Evolutionary conservation across 2,329 filamentous ascomycete genomes (phyloP).

Genomic region (Colletotrichum salicis): DNA sequence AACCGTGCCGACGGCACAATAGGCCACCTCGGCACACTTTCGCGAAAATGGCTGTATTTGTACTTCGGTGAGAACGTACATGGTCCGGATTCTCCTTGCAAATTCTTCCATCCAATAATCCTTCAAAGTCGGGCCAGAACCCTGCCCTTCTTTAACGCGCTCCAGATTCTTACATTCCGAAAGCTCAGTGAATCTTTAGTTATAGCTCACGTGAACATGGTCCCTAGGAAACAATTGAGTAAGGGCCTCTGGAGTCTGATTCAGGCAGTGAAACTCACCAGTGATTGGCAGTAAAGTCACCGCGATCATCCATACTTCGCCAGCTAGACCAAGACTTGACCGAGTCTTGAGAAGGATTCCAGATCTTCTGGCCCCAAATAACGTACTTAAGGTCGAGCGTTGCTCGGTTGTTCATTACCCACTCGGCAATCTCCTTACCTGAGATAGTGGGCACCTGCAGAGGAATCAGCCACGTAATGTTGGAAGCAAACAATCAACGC

Average conservation of each 20-base stretch:
- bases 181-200: not conserved
- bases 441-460: conserved; percentile 47
- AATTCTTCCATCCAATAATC: no score
- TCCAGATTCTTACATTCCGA: no score
- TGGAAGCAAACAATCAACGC: not conserved
- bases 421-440: conserved; percentile 58
- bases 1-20: no score
- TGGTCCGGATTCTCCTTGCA: no score
- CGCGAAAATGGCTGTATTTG: no score
- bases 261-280: conserved; percentile 44
- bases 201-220: conserved; percentile 46
- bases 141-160: no score
- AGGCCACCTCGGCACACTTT: no score
- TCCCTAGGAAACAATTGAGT: conserved; percentile 36
- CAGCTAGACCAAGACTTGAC: conserved; percentile 53
- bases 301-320: conserved; percentile 55
- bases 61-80: no score
- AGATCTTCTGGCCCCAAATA: conserved; percentile 62
- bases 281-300: conserved; percentile 54
- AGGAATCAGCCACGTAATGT: not conserved
- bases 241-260: fast-evolving
- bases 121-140: no score
- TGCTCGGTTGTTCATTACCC: conserved; percentile 57
- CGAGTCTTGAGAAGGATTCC: conserved; percentile 49
- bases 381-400: conserved; percentile 58